These are phyloP conservation scores for Septoria petroselini DNA, from an alignment of 2,329 filamentous ascomycete genomes.

Conservation along the genomic window DNA sequence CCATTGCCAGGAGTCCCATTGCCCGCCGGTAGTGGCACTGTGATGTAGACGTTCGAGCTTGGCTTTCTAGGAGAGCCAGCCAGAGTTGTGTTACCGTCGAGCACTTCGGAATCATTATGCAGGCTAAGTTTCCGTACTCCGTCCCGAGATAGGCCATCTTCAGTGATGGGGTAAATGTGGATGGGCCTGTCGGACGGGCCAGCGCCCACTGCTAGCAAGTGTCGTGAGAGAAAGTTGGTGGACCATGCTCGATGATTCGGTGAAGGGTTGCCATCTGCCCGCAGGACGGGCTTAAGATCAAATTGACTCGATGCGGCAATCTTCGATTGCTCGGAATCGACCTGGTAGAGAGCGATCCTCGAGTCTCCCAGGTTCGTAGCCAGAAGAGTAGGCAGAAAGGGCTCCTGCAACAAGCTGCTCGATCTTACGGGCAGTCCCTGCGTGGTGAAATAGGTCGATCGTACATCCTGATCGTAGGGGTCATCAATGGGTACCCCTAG, in stretches of 20 bases:
- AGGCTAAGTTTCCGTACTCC: conserved; percentile 43
- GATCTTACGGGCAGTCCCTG: conserved; percentile 46
- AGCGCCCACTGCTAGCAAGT: conserved; percentile 52
- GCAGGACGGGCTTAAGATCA: conserved; percentile 27
- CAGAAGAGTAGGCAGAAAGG: conserved; percentile 41
- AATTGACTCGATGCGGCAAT: conserved; percentile 40
- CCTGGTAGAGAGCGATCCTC: conserved; percentile 36
- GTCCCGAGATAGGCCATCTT: conserved; percentile 42
- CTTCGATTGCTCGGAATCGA: conserved; percentile 29
- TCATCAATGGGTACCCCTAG: conserved; percentile 30
- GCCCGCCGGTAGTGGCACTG: conserved; percentile 41
- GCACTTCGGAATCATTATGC: conserved; percentile 29
- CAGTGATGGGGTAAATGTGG: conserved; percentile 51
- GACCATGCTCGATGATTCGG: conserved; percentile 45
- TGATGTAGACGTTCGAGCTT: conserved; percentile 46
- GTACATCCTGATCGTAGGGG: conserved; percentile 23
- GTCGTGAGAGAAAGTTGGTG: conserved; percentile 52
- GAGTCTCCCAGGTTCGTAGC: conserved; percentile 52
- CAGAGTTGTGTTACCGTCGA: conserved; percentile 15
- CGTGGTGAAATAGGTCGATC: conserved; percentile 46
- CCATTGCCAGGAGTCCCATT: conserved; percentile 37
- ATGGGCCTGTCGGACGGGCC: conserved; percentile 45
- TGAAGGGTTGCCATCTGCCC: conserved; percentile 22
- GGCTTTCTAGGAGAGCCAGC: conserved; percentile 32
- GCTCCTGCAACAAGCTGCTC: conserved; percentile 34